These are phyloP conservation scores for Lantana camara DNA, from an alignment of 257 asterid genomes.

Conservation along the genomic window DNA sequence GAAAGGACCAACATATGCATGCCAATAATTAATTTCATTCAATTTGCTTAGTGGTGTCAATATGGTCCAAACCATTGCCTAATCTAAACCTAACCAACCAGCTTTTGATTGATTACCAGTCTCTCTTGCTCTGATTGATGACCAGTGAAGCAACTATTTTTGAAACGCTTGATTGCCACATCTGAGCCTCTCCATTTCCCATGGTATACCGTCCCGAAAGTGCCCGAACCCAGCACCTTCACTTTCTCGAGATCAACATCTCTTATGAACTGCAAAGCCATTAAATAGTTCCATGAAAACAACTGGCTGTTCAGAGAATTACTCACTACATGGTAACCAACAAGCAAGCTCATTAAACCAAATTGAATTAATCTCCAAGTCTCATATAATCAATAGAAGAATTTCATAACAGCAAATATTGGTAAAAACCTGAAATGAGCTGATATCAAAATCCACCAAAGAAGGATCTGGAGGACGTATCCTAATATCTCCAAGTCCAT, in stretches of 20 bases:
- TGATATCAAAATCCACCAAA: slow-evolving; percentile 62
- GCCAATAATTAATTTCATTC: slow-evolving; percentile 17
- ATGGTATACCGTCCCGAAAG: slow-evolving; percentile 52
- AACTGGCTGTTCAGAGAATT: slow-evolving; percentile 14
- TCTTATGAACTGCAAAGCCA: slow-evolving; percentile 42
- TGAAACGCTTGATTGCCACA: slow-evolving; percentile 89
- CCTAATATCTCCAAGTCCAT: slow-evolving; percentile 51
- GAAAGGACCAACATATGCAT: slow-evolving; percentile 16
- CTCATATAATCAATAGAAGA: background rate
- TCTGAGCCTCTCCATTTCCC: slow-evolving; percentile 66
- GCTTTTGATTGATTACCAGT: slow-evolving; percentile 42
- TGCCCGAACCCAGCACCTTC: slow-evolving; percentile 53
- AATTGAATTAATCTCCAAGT: slow-evolving; percentile 14
- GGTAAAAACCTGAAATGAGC: slow-evolving; percentile 73
- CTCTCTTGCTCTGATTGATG: slow-evolving; percentile 88
- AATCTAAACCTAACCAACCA: too few relatives aligned
- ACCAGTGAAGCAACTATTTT: slow-evolving; percentile 77
- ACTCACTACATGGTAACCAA: background rate
- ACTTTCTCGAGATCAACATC: slow-evolving; percentile 48
- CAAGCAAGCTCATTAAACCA: slow-evolving; percentile 11
- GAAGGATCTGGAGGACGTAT: slow-evolving; percentile 65
- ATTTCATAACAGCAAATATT: slow-evolving; percentile 18
- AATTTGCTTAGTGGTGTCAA: background rate
- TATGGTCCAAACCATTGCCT: too few relatives aligned
- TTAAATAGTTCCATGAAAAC: slow-evolving; percentile 18